Evolutionary conservation across 768 basidiomycete genomes (phyloP).

Genomic region (Aureoboletus auriporus): DNA sequence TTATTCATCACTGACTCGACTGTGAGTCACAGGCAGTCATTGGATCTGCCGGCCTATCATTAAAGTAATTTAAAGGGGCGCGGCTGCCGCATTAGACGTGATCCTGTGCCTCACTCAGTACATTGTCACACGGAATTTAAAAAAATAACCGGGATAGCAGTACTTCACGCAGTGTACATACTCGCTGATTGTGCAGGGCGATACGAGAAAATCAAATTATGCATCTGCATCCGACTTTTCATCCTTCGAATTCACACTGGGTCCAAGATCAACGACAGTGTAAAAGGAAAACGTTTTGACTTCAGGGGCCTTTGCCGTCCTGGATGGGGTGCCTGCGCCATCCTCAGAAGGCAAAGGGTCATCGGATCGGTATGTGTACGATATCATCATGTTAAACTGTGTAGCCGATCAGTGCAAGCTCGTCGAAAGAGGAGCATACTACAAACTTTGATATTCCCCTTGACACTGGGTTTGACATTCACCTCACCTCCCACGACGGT

Average conservation of each 20-base stretch:
- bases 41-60: no score
- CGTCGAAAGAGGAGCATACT: neutral
- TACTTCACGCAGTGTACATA: neutral
- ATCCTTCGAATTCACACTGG: slow-evolving; percentile 59
- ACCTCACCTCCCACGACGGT: slow-evolving; percentile 89
- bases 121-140: neutral
- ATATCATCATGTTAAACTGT: slow-evolving; percentile 92
- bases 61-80: no score
- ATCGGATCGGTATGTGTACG: slow-evolving; percentile 92
- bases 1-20: neutral
- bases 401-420: slow-evolving; percentile 1
- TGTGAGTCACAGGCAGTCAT: neutral
- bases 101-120: no score
- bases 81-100: no score
- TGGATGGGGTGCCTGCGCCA: slow-evolving; percentile 44
- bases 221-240: slow-evolving; percentile 32
- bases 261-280: slow-evolving; percentile 75
- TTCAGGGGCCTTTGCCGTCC: slow-evolving; percentile 55
- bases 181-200: no score
- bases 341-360: slow-evolving; percentile 69
- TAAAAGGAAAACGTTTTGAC: slow-evolving; percentile 91
- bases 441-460: slow-evolving; percentile 74
- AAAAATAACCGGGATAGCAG: neutral
- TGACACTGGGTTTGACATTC: slow-evolving; percentile 74
- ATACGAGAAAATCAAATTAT: slow-evolving; percentile 3